phyloP scores from a whole-genome alignment of 352 stramenopile species.

The Globisporangium acanthophoron region DNA sequence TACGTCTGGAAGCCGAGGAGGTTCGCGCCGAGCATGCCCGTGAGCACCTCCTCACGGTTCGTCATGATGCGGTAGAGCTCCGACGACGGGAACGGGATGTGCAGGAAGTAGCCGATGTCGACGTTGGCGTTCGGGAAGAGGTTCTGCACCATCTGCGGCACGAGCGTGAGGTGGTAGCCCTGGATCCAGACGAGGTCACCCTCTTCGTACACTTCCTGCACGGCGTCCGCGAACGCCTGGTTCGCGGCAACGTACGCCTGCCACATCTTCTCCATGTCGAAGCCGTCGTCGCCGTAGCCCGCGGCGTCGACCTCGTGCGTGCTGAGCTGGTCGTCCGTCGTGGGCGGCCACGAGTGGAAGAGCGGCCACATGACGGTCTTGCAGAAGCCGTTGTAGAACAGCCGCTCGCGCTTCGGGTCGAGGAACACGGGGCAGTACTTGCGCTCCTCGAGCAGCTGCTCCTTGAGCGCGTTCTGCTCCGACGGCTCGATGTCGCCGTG shows the following conservation, averaged over 20 bases:
- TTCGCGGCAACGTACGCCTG: constrained; percentile 88
- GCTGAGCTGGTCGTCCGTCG: constrained; percentile 68
- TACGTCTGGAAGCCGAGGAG: constrained; percentile 91
- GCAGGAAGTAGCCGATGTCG: constrained; percentile 84
- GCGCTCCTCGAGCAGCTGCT: constrained; percentile 87
- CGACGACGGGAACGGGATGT: constrained; percentile 88
- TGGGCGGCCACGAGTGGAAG: constrained; percentile 84
- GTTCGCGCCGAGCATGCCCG: constrained; percentile 81
- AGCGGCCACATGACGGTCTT: constrained; percentile 90
- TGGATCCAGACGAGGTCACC: constrained; percentile 89
- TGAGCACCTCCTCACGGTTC: constrained; percentile 83
- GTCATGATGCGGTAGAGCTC: constrained; percentile 89
- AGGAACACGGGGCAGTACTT: constrained; percentile 90
- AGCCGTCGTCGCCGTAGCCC: constrained; percentile 39
- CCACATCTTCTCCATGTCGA: constrained; percentile 83
- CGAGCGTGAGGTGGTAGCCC: constrained; percentile 87
- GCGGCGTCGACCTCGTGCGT: constrained; percentile 50
- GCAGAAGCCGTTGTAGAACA: constrained; percentile 91
- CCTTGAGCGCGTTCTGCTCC: constrained; percentile 76
- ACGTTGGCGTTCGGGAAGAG: constrained; percentile 90
- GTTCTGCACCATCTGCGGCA: constrained; percentile 87
- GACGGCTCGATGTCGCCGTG: constrained; percentile 74
- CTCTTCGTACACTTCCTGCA: constrained; percentile 86
- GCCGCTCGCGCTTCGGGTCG: constrained; percentile 71
- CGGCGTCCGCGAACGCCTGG: constrained; percentile 79